These are phyloP conservation scores for Wickerhamiella azymoides DNA, from an alignment of 805 yeast species.

Conservation along the genomic window DNA sequence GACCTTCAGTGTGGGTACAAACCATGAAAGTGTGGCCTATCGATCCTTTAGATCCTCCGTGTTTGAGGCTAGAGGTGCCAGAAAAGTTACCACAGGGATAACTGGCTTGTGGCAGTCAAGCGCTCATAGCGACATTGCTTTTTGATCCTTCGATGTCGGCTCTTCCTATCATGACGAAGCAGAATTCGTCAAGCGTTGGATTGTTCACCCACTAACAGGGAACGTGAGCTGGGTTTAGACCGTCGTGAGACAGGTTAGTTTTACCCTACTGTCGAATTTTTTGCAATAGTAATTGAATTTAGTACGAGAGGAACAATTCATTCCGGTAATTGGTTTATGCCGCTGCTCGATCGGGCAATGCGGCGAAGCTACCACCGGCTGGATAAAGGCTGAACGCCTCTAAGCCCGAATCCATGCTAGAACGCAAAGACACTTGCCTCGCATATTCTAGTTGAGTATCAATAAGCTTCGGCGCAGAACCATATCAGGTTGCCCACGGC, in stretches of 20 bases:
- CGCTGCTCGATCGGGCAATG: slow-evolving; percentile 35
- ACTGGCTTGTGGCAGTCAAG: slow-evolving; percentile 37
- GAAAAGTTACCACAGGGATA: slow-evolving; percentile 33
- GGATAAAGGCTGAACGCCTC: slow-evolving; percentile 38
- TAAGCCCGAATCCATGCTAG: slow-evolving; percentile 43
- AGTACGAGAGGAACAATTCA: slow-evolving; percentile 34
- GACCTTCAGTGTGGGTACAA: slow-evolving; percentile 30
- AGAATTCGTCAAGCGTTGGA: slow-evolving; percentile 35
- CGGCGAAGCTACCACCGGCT: slow-evolving; percentile 33
- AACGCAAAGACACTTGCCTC: slow-evolving; percentile 31
- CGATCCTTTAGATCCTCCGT: slow-evolving; percentile 36
- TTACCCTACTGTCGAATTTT: slow-evolving; percentile 30
- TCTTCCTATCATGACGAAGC: slow-evolving; percentile 39
- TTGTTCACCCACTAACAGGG: slow-evolving; percentile 36
- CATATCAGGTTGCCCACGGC: slow-evolving; percentile 31
- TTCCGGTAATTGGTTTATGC: slow-evolving; percentile 35
- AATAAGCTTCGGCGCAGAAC: slow-evolving; percentile 33
- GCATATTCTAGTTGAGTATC: slow-evolving; percentile 31
- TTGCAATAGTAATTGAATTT: slow-evolving; percentile 12
- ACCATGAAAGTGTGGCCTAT: slow-evolving; percentile 38
- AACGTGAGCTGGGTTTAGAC: slow-evolving; percentile 33
- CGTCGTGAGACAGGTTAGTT: slow-evolving; percentile 35
- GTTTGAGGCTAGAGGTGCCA: slow-evolving; percentile 35
- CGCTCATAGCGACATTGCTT: slow-evolving; percentile 36
- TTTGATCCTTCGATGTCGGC: slow-evolving; percentile 38